Evolutionary conservation across 352 stramenopile species (phyloP), one percentile per base, ranked within the genome.

Genomic region (Phytophthora citrophthora): DNA sequence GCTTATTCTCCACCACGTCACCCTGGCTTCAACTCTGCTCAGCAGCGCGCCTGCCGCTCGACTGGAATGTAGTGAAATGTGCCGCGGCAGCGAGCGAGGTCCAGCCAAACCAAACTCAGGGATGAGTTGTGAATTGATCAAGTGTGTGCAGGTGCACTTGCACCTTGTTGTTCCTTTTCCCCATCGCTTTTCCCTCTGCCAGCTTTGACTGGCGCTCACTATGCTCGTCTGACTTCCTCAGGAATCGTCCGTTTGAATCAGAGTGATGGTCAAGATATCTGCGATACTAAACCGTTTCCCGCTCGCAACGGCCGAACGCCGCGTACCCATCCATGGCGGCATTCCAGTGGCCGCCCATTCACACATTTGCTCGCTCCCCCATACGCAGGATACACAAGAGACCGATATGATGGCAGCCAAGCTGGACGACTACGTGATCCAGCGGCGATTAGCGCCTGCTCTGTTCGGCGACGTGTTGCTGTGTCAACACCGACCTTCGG

Each of bases 401-500:
- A 20, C 24, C 31, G 5, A 48, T 16, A 54, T 46, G n/a, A 76
- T 75, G 66, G 77, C 77, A 29, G 69, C 70, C 40, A 78, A 89
- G 68, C 67, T 95, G 61, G 83, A 95, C 64, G 70, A 89, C 59
- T 95, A 95, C 63, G 78, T 89, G 65, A 93, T 95, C 65, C 79
- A 93, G 69, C 77, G 81, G 58, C 79, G 80, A 1, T 72, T 95
- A 0, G 81, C 83, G 39, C 80, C 85, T 4, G 83, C 86, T 41
- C 82, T 95, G 29, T 95, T 93, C 64, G 86, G 86, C 23, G 81
- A 93, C 56, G 83, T 95, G 65, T 68, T 95, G 44, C 72, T 95
- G 48, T 93, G 84, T 58, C 61, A 78, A 50, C 81, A 95, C 74
- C 73, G 76, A 40, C 77, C 80, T 10, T 79, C 81, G 12, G 77